A percentile compares a stretch with the other conserved stretches of the same genome.
Conservation (phyloP, 2,329 filamentous ascomycete genomes). For the Diaporthe batatas region DNA sequence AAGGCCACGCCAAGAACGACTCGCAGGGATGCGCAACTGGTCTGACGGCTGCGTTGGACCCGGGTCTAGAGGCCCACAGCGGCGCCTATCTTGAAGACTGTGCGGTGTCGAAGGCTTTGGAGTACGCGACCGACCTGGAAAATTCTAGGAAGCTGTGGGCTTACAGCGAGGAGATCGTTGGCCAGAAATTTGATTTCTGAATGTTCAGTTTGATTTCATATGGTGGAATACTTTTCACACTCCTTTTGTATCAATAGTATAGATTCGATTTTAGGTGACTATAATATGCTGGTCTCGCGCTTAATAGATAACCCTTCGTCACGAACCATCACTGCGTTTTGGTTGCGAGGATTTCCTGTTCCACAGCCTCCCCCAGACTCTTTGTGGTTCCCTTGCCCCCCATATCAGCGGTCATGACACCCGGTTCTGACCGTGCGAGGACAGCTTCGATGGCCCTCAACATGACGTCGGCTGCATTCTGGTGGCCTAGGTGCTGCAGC, state of each 20-base stretch:
- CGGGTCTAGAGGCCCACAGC: slow-evolving; percentile 2
- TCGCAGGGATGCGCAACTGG: slow-evolving; percentile 48
- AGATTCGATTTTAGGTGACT: background rate
- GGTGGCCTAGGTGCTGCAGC: slow-evolving; percentile 73
- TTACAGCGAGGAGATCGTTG: slow-evolving; percentile 47
- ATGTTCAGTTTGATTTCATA: too few species aligned
- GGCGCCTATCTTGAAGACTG: slow-evolving; percentile 30
- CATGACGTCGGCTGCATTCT: slow-evolving; percentile 67
- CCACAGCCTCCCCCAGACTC: slow-evolving; percentile 68
- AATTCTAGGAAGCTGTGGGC: slow-evolving; percentile 58
- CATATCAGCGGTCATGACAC: slow-evolving; percentile 70
- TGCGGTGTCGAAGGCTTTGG: background rate
- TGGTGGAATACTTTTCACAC: background rate
- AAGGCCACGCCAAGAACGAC: slow-evolving; percentile 41
- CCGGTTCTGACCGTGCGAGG: slow-evolving; percentile 58
- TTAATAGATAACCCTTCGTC: background rate
- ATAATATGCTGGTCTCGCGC: background rate
- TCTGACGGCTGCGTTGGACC: slow-evolving; percentile 30
- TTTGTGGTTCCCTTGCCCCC: slow-evolving; percentile 69
- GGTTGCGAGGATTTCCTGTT: slow-evolving; percentile 47
- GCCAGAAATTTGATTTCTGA: slow-evolving; percentile 39
- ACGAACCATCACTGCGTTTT: background rate
- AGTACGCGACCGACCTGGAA: slow-evolving; percentile 48
- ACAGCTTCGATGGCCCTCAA: slow-evolving; percentile 73
- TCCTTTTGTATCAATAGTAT: background rate